These are phyloP conservation scores for Vigna radiata DNA, from an alignment of 306 rosid genomes.

Conservation along the genomic window DNA sequence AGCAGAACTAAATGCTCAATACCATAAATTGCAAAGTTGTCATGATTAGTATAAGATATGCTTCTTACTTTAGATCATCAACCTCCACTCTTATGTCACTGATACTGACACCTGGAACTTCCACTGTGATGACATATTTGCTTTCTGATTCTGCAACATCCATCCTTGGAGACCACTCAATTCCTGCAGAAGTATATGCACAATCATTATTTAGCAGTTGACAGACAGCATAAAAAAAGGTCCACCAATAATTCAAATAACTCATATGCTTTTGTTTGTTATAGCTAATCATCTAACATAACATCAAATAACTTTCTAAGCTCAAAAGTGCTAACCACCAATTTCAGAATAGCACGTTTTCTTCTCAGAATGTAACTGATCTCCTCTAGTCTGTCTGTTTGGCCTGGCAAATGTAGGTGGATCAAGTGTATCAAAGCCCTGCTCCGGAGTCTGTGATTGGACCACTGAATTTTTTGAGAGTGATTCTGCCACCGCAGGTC, in stretches of 20 bases:
- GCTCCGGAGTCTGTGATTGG: constrained; percentile 46
- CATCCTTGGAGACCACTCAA: constrained; percentile 80
- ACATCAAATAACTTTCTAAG: constrained; percentile 5
- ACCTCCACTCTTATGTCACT: constrained; percentile 80
- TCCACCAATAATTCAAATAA: not conserved
- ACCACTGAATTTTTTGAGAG: constrained; percentile 40
- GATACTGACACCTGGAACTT: constrained; percentile 78
- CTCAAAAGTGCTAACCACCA: constrained; percentile 50
- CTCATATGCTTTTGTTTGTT: constrained; percentile 3
- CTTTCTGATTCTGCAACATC: constrained; percentile 76
- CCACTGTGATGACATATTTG: constrained; percentile 68
- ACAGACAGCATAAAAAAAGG: not conserved
- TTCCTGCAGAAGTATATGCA: constrained; percentile 42
- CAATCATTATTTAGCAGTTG: too few species aligned
- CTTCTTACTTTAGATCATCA: constrained; percentile 78
- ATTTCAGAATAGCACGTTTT: constrained; percentile 43
- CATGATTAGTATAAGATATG: constrained; percentile 10
- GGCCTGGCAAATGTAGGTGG: constrained; percentile 71
- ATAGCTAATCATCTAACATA: not conserved
- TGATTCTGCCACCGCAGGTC: constrained; percentile 47
- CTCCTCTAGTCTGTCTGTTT: constrained; percentile 38
- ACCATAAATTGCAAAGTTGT: not conserved
- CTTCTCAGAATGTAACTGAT: constrained; percentile 45
- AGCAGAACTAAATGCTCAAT: not conserved
- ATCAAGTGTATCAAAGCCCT: constrained; percentile 46